Base-by-base conservation (phyloP, 176 grass and related monocot genomes). In the Coix lacrymajobi region DNA sequence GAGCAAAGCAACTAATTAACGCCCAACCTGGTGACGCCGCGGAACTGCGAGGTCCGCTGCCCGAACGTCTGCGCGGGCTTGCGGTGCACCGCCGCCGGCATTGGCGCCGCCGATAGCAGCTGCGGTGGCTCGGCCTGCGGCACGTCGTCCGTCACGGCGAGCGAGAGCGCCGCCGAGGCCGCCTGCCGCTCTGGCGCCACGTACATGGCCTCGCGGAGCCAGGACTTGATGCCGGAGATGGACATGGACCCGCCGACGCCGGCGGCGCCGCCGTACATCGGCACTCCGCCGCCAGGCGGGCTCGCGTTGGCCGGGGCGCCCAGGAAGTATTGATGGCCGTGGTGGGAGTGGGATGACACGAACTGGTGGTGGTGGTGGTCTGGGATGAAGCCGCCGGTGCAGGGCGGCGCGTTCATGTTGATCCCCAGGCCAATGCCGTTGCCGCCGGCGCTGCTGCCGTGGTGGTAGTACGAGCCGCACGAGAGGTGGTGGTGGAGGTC, bases 151-250 rank as follows among this genome's bases (percentile, higher is more conserved):
- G 39, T 8, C 87, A 87, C 72, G 8, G 92, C 88, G 62, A 94
- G 92, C 4, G 85, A 88, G 7, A 87, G 64, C 19, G 76, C 72
- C 56, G 86, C 60, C 4, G 58, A n/a, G 1, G 49, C n/a, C 8
- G 5, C 15, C 72, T 80, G 86, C 14, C 84, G 73, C 16, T 86
- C 88, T 8, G 88, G 86, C 16, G 86, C 73, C 33, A 88, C 60
- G 49, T 79, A 90, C 78, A 86, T 85, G 20, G 85, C 73, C 66
- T 97, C 90, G 65, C 94, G 90, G 73, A 97, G 89, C 94, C 94
- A 97, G 28, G 94, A 94, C 77, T 97, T 97, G 68, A 94, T 97
- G 48, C 90, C 90, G 10, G 94, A 97, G 78, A 97, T 97, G 14
- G 94, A 97, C 61, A 91, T 85, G 22, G 89, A 92, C 17, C 94